Conservation (phyloP, 2,329 filamentous ascomycete species). For the Aureobasidium sp. region DNA sequence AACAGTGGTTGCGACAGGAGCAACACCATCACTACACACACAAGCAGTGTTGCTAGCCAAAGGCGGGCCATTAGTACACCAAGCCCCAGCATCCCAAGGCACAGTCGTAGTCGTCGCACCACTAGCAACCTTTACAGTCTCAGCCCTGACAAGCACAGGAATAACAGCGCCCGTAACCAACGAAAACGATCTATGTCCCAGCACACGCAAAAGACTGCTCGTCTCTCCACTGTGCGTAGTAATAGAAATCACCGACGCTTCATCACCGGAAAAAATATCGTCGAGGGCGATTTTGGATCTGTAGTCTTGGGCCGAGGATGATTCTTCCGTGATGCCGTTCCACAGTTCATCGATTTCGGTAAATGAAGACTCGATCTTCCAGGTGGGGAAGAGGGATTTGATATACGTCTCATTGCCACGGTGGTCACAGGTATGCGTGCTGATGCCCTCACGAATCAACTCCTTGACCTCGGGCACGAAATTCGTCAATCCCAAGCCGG, state of each 20-base stretch:
- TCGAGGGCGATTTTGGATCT: constrained; percentile 48
- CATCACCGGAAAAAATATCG: constrained; percentile 49
- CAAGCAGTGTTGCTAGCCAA: constrained; percentile 27
- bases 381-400: constrained; percentile 45
- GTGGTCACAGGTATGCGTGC: constrained; percentile 61
- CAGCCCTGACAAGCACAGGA: constrained; percentile 58
- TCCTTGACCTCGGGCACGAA: constrained; percentile 60
- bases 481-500: constrained; percentile 44
- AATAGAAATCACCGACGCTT: constrained; percentile 51
- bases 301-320: constrained; percentile 44
- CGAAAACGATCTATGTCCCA: constrained; percentile 56
- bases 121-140: constrained; percentile 33
- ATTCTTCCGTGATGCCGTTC: constrained; percentile 45
- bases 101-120: constrained; percentile 27
- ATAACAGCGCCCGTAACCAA: constrained; percentile 62
- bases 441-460: constrained; percentile 58
- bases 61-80: constrained; percentile 29
- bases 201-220: constrained; percentile 43
- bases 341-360: constrained; percentile 52
- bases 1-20: constrained; percentile 10
- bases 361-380: constrained; percentile 54
- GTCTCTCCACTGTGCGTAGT: constrained; percentile 57
- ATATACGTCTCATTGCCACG: constrained; percentile 52
- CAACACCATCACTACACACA: constrained; percentile 22
- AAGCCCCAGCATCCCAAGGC: constrained; percentile 29